phyloP scores from a whole-genome alignment of 2,329 filamentous ascomycete genomes.

The Stemphylium beticola region DNA sequence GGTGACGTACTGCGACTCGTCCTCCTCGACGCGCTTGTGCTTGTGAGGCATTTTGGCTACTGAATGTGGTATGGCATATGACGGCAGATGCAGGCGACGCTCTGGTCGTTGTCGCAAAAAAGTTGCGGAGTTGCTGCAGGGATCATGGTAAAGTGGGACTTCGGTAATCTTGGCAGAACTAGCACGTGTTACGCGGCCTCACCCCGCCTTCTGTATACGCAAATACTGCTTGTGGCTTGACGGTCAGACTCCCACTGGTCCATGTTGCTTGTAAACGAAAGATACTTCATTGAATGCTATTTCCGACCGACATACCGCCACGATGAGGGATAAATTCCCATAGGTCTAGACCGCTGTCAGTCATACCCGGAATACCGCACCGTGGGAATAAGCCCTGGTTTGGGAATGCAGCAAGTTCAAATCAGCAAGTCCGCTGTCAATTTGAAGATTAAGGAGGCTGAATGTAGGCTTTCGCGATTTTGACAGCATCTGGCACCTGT shows the following conservation, averaged over 20 bases:
- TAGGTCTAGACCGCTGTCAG: neutral
- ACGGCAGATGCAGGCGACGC: neutral
- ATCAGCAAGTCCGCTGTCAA: neutral
- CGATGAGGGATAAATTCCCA: neutral
- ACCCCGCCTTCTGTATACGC: neutral
- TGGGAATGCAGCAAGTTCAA: neutral
- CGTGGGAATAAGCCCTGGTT: neutral
- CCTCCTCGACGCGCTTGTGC: conserved; percentile 70
- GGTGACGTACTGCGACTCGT: conserved; percentile 44
- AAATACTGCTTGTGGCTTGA: conserved; percentile 2
- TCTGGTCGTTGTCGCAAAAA: conserved; percentile 13
- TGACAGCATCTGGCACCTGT: neutral
- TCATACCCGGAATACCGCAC: neutral
- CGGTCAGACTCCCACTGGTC: neutral
- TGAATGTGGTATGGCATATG: neutral
- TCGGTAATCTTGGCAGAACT: conserved; percentile 1
- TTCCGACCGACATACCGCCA: neutral
- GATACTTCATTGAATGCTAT: neutral
- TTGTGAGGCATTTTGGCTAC: conserved; percentile 76
- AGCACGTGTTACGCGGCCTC: neutral
- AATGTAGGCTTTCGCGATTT: neutral
- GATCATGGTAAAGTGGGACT: conserved; percentile 6
- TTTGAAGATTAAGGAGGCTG: neutral
- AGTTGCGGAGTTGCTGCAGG: conserved; percentile 13
- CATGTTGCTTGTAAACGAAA: neutral